Evolutionary conservation across 768 basidiomycete genomes (phyloP).

Genomic region (Lepiota venenata): DNA sequence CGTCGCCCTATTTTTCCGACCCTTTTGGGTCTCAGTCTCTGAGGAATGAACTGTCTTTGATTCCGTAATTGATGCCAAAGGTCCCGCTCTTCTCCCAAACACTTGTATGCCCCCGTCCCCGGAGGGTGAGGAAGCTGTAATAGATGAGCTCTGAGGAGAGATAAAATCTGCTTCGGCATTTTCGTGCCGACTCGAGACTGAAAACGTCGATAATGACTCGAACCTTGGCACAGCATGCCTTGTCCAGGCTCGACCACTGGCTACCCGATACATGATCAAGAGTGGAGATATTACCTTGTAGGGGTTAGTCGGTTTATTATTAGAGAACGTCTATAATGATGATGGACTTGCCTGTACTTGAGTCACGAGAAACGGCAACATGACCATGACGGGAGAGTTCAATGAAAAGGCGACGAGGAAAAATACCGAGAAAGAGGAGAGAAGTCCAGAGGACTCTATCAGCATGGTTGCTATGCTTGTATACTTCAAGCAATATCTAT

Average conservation of each 20-base stretch:
- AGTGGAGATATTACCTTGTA: constrained; percentile 1
- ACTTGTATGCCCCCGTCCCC: background rate
- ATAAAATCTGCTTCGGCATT: background rate
- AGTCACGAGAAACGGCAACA: background rate
- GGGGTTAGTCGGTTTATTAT: background rate
- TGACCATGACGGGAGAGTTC: background rate
- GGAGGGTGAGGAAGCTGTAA: background rate
- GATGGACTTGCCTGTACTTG: background rate
- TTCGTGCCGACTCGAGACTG: too few relatives aligned
- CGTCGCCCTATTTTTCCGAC: background rate
- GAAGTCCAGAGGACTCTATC: background rate
- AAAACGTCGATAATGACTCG: background rate
- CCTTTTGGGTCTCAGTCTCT: too few relatives aligned
- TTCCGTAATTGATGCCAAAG: too few relatives aligned
- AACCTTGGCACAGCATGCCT: background rate
- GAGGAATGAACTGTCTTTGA: too few relatives aligned
- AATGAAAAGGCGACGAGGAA: background rate
- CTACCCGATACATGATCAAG: background rate
- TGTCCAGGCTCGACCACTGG: background rate
- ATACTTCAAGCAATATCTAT: background rate
- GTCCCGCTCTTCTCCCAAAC: background rate
- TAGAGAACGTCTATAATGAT: background rate
- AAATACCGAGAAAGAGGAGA: background rate
- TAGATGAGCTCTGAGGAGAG: background rate
- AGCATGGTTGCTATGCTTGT: constrained; percentile 4